Conservation (phyloP, 2,329 filamentous ascomycete species). For the Pseudogymnoascus sp. region DNA sequence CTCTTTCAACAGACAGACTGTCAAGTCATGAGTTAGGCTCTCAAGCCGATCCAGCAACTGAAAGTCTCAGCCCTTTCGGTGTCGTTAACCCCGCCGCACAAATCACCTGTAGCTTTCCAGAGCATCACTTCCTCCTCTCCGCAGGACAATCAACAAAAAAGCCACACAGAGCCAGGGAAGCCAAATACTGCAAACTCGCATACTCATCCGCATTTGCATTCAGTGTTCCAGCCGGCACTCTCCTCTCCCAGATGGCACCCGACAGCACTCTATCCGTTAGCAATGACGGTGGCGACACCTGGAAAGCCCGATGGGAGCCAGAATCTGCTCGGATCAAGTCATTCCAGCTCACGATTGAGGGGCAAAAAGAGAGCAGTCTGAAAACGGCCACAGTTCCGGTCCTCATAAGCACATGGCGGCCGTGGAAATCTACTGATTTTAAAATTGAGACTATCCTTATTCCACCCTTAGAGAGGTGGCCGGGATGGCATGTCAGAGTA, state of each 20-base stretch:
- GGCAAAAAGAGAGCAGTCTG: not conserved
- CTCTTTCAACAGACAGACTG: slow-evolving; percentile 11
- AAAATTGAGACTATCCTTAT: slow-evolving; percentile 31
- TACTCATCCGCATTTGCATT: slow-evolving; percentile 41
- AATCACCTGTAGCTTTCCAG: slow-evolving; percentile 34
- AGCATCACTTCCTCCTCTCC: slow-evolving; percentile 37
- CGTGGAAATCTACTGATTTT: slow-evolving; percentile 18
- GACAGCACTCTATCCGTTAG: slow-evolving; percentile 22
- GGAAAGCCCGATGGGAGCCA: slow-evolving; percentile 21
- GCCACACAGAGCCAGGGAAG: slow-evolving; percentile 33
- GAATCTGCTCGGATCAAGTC: slow-evolving; percentile 10
- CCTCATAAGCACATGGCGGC: slow-evolving; percentile 17
- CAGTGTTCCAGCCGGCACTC: slow-evolving; percentile 32
- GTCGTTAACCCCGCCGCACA: slow-evolving; percentile 32
- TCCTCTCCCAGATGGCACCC: slow-evolving; percentile 26
- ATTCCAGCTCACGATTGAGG: not conserved
- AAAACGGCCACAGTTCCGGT: not conserved
- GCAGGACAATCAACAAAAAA: slow-evolving; percentile 32
- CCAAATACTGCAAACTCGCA: slow-evolving; percentile 40
- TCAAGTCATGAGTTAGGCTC: not conserved
- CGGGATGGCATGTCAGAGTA: slow-evolving; percentile 33
- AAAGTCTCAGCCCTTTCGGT: not conserved
- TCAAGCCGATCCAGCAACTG: not conserved
- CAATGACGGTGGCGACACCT: slow-evolving; percentile 19
- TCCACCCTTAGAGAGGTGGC: slow-evolving; percentile 26